Base-by-base conservation (phyloP, 768 basidiomycete genomes). In the Leccinum disarticulatum region DNA sequence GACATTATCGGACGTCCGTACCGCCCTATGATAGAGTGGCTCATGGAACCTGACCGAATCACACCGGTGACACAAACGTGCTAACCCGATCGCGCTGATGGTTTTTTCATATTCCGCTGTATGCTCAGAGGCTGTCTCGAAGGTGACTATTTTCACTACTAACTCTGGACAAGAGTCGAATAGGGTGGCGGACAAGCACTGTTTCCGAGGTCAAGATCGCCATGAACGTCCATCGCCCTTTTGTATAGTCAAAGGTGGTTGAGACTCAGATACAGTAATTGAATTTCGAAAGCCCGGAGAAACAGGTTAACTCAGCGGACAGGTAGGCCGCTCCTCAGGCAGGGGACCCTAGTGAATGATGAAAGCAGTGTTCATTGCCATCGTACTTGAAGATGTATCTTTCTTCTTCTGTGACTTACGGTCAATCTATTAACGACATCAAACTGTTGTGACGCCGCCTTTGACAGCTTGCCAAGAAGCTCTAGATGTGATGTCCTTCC, bases 11-110 rank as follows among this genome's bases (percentile, higher is more conserved):
- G 90, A 64, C 85, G 93, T 2, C 95, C 95, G 0, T 96, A 93
- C 75, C 79, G 72, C 0, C 94, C 22, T 22, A 22, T 22, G 93
- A 1, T 92, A 94, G 83, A 88, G 83, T 6, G 73, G 79, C 54
- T 70, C 84, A 54, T 93, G 90, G 72, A 74, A 55, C 81, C 90
- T 19, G 83, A 80, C 41, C 89, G 88, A 71, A 67, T 87, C 52
- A 77, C 81, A 0, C 85, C 90, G 0, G 70, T 78, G 51, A 73
- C 74, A 27, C 66, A 80, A 78, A 57, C 78, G 95, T 3, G 91
- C 91, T 5, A 98, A 97, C 73, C 96, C 96, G 2, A 98, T 97
- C 66, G 96, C 93, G 0, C 73, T 98, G 65, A 91, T 93, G 89
- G 22, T 22, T 22, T 97, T 96, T 77, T 98, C 95, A 98, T 65